Conservation (phyloP, 345 rosid species). For the Lepidium didymum region DNA sequence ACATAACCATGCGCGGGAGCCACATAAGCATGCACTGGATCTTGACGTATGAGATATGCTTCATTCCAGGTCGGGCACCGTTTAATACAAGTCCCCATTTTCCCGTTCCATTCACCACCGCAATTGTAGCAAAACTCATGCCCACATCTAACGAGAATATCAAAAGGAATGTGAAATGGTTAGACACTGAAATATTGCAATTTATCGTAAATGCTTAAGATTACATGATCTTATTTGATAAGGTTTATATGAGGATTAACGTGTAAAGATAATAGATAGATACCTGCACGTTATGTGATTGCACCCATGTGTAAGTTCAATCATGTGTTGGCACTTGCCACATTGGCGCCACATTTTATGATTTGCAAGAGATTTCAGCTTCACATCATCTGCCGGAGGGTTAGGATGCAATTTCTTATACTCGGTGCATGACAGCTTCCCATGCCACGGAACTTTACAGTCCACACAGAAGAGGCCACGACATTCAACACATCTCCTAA, state of each 20-base stretch:
- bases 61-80: constrained; percentile 42
- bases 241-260: background rate
- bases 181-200: background rate
- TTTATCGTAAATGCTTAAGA: background rate
- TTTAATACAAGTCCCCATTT: constrained; percentile 23
- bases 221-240: background rate
- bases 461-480: constrained; percentile 50
- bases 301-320: constrained; percentile 51
- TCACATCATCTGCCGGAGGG: constrained; percentile 40
- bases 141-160: constrained; percentile 37
- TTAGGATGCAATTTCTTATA: constrained; percentile 38
- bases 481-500: constrained; percentile 62
- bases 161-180: background rate
- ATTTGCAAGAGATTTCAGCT: constrained; percentile 40
- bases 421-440: constrained; percentile 35
- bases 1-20: background rate
- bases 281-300: constrained; percentile 66
- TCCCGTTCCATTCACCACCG: constrained; percentile 41
- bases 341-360: constrained; percentile 48
- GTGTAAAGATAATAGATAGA: background rate
- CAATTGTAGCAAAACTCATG: constrained; percentile 51
- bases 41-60: constrained; percentile 11
- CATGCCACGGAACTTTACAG: constrained; percentile 87
- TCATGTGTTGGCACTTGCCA: constrained; percentile 43
- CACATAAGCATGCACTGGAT: background rate